These are phyloP conservation scores for Ziziphus jujuba DNA, from an alignment of 306 rosid species.

Conservation along the genomic window DNA sequence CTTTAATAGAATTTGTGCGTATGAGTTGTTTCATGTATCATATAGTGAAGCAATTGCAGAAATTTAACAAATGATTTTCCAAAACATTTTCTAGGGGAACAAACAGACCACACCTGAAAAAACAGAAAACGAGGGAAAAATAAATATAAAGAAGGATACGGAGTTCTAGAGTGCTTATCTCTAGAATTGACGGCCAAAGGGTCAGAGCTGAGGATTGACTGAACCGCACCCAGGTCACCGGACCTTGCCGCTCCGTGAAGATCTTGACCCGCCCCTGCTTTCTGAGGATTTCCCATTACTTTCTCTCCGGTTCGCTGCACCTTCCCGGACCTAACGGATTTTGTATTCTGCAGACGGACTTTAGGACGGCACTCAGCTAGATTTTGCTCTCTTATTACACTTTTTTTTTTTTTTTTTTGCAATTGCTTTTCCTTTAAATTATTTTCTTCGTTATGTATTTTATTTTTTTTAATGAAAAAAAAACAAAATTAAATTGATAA, in stretches of 20 bases:
- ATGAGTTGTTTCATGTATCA: no score
- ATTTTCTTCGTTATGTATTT: no score
- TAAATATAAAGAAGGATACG: slow-evolving; percentile 62
- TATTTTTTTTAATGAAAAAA: no score
- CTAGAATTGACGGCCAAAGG: slow-evolving; percentile 74
- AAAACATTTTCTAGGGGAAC: neutral
- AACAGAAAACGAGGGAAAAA: neutral
- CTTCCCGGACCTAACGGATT: no score
- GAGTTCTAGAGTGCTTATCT: slow-evolving; percentile 92
- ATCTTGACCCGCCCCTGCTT: slow-evolving; percentile 39
- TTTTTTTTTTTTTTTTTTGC: no score
- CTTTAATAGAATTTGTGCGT: no score
- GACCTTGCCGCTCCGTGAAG: slow-evolving; percentile 86
- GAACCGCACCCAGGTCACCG: slow-evolving; percentile 64
- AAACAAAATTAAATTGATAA: no score
- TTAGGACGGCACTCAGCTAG: no score
- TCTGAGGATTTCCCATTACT: slow-evolving; percentile 57
- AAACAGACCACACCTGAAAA: neutral
- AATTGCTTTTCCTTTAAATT: no score
- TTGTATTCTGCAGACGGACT: no score
- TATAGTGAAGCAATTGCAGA: neutral
- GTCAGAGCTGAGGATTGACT: slow-evolving; percentile 54
- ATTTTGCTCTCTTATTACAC: no score
- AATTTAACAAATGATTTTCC: neutral
- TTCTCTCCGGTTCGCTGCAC: neutral